Base-by-base conservation (phyloP, 805 yeast genomes). In the Candida peoriensis region DNA sequence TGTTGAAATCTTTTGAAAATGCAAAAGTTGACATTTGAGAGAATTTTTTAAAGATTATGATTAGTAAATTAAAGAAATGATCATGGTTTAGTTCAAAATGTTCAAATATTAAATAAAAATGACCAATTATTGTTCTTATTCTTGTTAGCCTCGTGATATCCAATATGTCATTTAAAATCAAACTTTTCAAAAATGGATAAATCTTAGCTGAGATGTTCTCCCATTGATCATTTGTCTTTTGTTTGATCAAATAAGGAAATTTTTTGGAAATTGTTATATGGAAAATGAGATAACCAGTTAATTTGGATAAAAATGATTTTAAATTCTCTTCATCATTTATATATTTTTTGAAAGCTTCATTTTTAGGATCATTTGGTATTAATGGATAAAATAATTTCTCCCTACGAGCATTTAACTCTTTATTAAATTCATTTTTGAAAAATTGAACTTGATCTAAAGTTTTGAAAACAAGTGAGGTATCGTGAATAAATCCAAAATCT, bases 391-490 rank as follows among this genome's bases (percentile, higher is more conserved):
- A 70, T 12, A 88, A 58, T 41, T 84, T 65, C 43, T 78, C 83
- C 44, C 86, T 76, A 56, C 84, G 78, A 37, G 77, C 69, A 34
- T 76, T 62, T 63, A 90, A 66, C 55, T 86, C 95, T 42, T 77
- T 78, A 34, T 77, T 75, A 45, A 83, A 78, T 40, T 78, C 78
- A 23, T 68, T 65, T 28, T 74, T 68, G 34, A 93, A 67, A 33
- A 68, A 69, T n/a, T 73, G 77, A 13, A 69, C 60, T 49, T 79
- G 81, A 33, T 80, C 77, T 30, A 89, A 68, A 4, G 88, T 78
- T 39, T 80, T 75, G 52, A 81, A 89, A 2, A 93, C 94, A 47
- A 89, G 66, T 19, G 85, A 72, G 4, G 94, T 78, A 59, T 90
- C 96, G 56, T 77, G 84, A 20, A 90, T 65, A 6, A 88, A 82